phyloP scores from a whole-genome alignment of 1,284 basidiomycete species.

The Pterulicium gracile region DNA sequence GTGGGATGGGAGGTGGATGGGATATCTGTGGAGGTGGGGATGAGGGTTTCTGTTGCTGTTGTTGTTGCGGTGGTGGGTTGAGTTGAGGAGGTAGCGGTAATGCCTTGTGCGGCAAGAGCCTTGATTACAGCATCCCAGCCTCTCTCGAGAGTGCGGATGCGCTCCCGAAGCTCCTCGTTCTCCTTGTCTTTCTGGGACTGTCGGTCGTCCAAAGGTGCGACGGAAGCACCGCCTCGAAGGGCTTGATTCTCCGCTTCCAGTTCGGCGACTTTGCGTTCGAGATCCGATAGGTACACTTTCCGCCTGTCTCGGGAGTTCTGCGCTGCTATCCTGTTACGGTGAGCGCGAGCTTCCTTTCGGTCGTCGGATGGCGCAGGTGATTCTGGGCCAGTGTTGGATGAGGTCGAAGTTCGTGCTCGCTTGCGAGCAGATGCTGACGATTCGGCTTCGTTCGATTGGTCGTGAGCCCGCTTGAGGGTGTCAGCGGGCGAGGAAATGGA shows the following conservation, averaged over 20 bases:
- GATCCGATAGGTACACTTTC: slow-evolving; percentile 61
- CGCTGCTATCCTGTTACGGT: slow-evolving; percentile 51
- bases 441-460: neutral
- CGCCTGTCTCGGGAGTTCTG: slow-evolving; percentile 76
- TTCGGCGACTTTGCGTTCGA: slow-evolving; percentile 71
- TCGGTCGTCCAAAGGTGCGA: slow-evolving; percentile 35
- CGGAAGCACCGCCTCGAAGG: slow-evolving; percentile 53
- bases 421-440: neutral
- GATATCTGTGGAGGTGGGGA: slow-evolving; percentile 16
- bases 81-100: slow-evolving; percentile 20
- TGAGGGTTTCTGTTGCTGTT: slow-evolving; percentile 17
- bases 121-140: slow-evolving; percentile 73
- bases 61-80: slow-evolving; percentile 13
- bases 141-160: slow-evolving; percentile 64
- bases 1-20: slow-evolving; percentile 14
- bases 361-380: neutral
- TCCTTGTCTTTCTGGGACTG: slow-evolving; percentile 23
- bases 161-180: slow-evolving; percentile 63
- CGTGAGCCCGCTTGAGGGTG: neutral
- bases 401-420: neutral
- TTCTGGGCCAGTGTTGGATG: neutral
- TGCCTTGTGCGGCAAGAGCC: slow-evolving; percentile 56
- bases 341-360: slow-evolving; percentile 3
- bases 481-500: neutral
- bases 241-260: slow-evolving; percentile 80